Base-by-base conservation (phyloP, 208 protist genomes). In the Porcisia hertigi region DNA sequence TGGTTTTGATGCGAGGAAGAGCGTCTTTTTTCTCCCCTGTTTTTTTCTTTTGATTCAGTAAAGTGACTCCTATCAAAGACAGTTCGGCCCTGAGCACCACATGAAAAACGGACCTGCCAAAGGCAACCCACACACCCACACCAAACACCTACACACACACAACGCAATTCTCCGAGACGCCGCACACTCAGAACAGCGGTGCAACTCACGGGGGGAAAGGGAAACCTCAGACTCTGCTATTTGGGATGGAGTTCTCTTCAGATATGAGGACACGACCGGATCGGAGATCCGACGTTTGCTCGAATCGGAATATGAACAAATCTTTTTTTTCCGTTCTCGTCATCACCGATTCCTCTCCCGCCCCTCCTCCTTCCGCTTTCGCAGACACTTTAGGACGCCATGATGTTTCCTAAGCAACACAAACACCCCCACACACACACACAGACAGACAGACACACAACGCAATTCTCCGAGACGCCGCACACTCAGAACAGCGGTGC, bases 301-400 rank as follows among this genome's bases (percentile, higher is more conserved):
- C 57, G 39, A 39, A 69, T 77, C 65, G 81, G 88, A 91, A 91
- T 89, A 90, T 90, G 88, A 92, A 89, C 90, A 92, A 91, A 89
- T 86, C 81, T 81, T 65, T 65, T 81, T 76, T 74, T 39, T 76
- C 47, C 49, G 78, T 70, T 54, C 25, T 76, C 47, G 43, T 77
- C 84, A 85, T 86, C 81, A 86, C 55, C 34, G 25, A 43, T 73
- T 57, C 49, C n/a, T 39, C 20, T 30, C 20, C 1, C 4, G 1
- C 7, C n/a, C 47, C 11, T 1, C 14, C 47, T 41, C 12, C 34
- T n/a, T 54, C 64, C 64, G 16, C 30, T 7, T 2, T 36, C 14
- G 43, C 43, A 3, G 23, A 69, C 45, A 30, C 20, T 3, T 45
- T 0, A n/a, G 3, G 12, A 65, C 36, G 36, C 3, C 12, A 65